These are phyloP conservation scores for Sporothrix phasma DNA, from an alignment of 2,329 filamentous ascomycete species.

Conservation along the genomic window DNA sequence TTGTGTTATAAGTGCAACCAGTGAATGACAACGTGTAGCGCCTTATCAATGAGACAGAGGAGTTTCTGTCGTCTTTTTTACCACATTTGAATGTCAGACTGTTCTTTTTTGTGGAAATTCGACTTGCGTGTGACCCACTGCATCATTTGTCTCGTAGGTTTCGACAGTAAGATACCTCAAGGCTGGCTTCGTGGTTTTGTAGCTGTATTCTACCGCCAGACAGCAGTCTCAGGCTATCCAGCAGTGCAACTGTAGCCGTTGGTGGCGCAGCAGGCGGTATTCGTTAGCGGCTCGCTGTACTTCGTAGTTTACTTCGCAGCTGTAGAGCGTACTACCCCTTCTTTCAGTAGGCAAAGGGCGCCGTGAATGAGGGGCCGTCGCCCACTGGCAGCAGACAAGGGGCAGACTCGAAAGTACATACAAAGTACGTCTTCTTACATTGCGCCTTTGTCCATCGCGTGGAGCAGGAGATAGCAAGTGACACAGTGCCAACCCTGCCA, in stretches of 20 bases:
- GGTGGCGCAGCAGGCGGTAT: slow-evolving; percentile 12
- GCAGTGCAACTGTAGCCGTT: neutral
- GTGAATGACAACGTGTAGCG: neutral
- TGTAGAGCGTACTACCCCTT: no score
- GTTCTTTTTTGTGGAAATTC: no score
- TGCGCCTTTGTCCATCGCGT: no score
- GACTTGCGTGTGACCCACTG: neutral
- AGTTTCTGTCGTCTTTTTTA: no score
- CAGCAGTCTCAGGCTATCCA: no score
- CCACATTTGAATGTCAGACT: no score
- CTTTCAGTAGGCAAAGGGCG: neutral
- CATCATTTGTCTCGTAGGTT: neutral
- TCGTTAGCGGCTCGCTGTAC: slow-evolving; percentile 4
- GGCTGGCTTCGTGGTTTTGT: neutral
- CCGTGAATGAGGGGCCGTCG: neutral
- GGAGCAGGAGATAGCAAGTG: no score
- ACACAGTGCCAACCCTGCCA: neutral
- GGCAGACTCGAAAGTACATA: no score
- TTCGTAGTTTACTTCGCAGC: no score
- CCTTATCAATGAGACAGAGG: neutral
- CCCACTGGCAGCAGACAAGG: neutral
- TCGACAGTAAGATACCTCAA: no score
- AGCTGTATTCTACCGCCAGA: neutral
- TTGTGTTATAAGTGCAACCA: no score
- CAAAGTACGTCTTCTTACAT: no score